Base-by-base conservation (phyloP, 2,329 filamentous ascomycete species). In the Raffaelea albimanens region DNA sequence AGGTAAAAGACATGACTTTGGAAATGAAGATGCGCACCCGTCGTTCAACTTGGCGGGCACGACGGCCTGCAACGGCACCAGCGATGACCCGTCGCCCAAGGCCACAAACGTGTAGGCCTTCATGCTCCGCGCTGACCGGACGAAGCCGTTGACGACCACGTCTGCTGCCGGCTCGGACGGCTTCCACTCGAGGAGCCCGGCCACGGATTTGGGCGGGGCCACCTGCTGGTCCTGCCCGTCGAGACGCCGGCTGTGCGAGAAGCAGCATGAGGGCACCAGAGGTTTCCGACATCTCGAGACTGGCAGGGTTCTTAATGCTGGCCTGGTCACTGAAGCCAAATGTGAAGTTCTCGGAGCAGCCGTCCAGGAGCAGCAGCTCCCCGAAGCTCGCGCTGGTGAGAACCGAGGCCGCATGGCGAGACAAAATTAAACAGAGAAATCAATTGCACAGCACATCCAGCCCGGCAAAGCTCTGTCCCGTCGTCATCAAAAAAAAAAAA, bases 81-180 rank as follows among this genome's bases (percentile, higher is more conserved):
- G 71, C 39, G 85, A 88, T 13, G 89, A 94, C 40, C 93, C 93
- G 70, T 98, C 93, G 11, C 84, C 83, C 45, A 97, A 72, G 50
- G 88, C 79, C 45, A 90, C 83, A 67, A 98, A 97, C 5, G 85
- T 82, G 50, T 85, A 73, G 20, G 76, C 76, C 63, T 96, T 95
- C 71, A 94, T 89, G 63, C 87, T 86, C 52, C 91, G 78, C 51
- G 95, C 82, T 4, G 87, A 91, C 53, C 87, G 80, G 47, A 96
- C 75, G 68, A 85, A 91, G 52, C 90, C 91, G 61, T 85, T 76
- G 56, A 95, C 70, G 49, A 74, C 73, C 43, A 84, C 71, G 56
- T 73, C 63, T n/a, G 64, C 55, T 38, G 69, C 65, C 41, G 67
- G 59, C 31, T 67, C 61, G 18, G 62, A 55, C 2, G 76, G 72